Conservation (phyloP, 305 asterid genomes). For the Striga hermonthica region DNA sequence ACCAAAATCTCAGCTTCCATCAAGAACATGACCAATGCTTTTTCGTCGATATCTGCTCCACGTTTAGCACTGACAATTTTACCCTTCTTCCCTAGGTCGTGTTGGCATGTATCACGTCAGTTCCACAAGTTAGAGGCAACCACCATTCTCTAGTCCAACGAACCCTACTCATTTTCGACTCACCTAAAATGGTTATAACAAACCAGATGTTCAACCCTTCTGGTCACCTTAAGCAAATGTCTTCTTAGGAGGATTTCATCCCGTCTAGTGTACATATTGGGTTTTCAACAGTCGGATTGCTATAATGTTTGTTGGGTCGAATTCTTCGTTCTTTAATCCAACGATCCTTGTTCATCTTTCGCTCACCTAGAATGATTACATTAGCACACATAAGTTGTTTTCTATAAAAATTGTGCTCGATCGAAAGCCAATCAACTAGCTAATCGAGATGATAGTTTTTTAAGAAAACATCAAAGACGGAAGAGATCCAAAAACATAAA, state of each 20-base stretch:
- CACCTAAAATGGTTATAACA: conserved; percentile 36
- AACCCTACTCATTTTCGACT: conserved; percentile 68
- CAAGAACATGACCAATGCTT: conserved; percentile 51
- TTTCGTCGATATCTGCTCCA: conserved; percentile 53
- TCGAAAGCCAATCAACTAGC: too few species aligned
- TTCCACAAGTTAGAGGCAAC: too few species aligned
- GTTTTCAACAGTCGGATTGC: too few species aligned
- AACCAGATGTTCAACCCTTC: too few species aligned
- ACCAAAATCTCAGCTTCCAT: conserved; percentile 52
- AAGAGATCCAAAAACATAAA: too few species aligned
- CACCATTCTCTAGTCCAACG: conserved; percentile 64
- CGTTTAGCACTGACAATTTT: conserved; percentile 55
- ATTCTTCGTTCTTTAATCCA: neutral
- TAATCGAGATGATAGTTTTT: too few species aligned
- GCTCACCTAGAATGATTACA: too few species aligned
- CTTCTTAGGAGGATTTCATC: neutral
- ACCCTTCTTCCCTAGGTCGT: conserved; percentile 51
- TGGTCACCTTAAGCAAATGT: too few species aligned
- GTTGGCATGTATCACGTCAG: conserved; percentile 54
- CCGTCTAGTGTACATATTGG: too few species aligned
- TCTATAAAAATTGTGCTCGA: too few species aligned
- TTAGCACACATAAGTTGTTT: too few species aligned
- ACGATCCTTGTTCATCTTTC: neutral
- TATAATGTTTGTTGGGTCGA: neutral
- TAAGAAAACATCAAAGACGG: too few species aligned